Conservation (phyloP, 2,329 filamentous ascomycete genomes). For the Huntiella moniliformis region DNA sequence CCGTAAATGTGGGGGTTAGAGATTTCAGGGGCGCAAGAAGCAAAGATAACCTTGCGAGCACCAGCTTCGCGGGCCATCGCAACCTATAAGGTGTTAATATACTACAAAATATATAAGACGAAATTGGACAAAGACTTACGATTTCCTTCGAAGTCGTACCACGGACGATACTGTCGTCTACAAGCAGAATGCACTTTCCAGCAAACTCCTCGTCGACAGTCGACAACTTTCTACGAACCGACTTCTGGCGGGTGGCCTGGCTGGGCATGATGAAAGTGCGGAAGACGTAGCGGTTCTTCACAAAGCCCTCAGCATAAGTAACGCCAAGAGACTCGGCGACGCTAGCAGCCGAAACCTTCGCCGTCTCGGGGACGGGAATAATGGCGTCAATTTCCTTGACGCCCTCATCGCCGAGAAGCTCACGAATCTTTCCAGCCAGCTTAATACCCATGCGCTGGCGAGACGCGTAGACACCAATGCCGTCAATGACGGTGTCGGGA, state of each 20-base stretch:
- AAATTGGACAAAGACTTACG: constrained; percentile 11
- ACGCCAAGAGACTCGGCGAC: constrained; percentile 59
- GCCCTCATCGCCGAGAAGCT: constrained; percentile 46
- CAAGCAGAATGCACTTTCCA: constrained; percentile 59
- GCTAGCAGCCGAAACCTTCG: constrained; percentile 53
- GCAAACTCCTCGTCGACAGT: constrained; percentile 73
- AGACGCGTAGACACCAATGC: constrained; percentile 69
- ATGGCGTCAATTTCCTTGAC: constrained; percentile 58
- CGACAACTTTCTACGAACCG: constrained; percentile 76
- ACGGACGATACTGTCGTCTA: constrained; percentile 80
- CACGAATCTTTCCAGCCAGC: constrained; percentile 53
- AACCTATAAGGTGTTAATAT: constrained; percentile 14
- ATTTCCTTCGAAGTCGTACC: constrained; percentile 53
- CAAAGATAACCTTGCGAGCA: constrained; percentile 66
- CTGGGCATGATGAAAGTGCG: constrained; percentile 61
- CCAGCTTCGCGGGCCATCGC: constrained; percentile 68
- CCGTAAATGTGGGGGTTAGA: constrained; percentile 62
- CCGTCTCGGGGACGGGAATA: constrained; percentile 35
- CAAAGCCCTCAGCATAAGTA: constrained; percentile 63
- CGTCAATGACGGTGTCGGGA: constrained; percentile 67
- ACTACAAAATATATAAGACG: neutral
- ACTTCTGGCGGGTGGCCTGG: constrained; percentile 63
- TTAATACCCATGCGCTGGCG: constrained; percentile 74
- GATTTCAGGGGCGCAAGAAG: constrained; percentile 64
- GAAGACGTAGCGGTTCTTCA: constrained; percentile 82